Evolutionary conservation across 176 grass and related monocot species (phyloP), one percentile per base, ranked within the genome.

Genomic region (Triticum timopheevii): DNA sequence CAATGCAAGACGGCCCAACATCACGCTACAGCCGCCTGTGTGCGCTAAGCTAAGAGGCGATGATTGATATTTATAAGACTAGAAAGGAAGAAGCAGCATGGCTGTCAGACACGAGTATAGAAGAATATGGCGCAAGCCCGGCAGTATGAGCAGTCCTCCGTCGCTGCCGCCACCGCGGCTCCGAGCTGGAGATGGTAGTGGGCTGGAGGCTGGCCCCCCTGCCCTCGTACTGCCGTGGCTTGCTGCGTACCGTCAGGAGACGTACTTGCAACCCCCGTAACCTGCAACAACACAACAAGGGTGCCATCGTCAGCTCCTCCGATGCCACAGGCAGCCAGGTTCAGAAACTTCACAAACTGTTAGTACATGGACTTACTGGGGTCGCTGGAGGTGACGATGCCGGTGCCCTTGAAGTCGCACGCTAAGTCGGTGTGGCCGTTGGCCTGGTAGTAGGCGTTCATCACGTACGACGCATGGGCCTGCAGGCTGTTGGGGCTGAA

Each of bases 391-490:
- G 84, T 87, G 72, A 95, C 80, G 59, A 44, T 8, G 42, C 88
- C 91, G 35, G 88, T 95, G 59, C 71, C 68, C 69, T 83, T 88
- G 77, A 95, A 95, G 81, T 91, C 83, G 34, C 93, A 95, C 61
- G 86, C 78, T 3, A 75, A 83, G 78, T 88, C 86, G 25, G 76
- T 81, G 72, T 47, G 84, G 10, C 91, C 78, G 5, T 87, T 90
- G 27, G 78, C 80, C 73, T 93, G 93, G 91, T 89, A 95, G 73
- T 80, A 93, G 9, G 93, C 88, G 13, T 95, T 95, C 93, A 95
- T 95, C 71, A 87, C 91, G 4, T 61, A 95, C 1, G 88, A 61
- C 22, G 93, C 88, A 56, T 95, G 93, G 0, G 91, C 76, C 73
- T 31, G 71, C 25, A 91, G 52, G 13, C 77, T 85, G 84, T 95